Base-by-base conservation (phyloP, 805 yeast genomes). In the Lachancea fermentati region DNA sequence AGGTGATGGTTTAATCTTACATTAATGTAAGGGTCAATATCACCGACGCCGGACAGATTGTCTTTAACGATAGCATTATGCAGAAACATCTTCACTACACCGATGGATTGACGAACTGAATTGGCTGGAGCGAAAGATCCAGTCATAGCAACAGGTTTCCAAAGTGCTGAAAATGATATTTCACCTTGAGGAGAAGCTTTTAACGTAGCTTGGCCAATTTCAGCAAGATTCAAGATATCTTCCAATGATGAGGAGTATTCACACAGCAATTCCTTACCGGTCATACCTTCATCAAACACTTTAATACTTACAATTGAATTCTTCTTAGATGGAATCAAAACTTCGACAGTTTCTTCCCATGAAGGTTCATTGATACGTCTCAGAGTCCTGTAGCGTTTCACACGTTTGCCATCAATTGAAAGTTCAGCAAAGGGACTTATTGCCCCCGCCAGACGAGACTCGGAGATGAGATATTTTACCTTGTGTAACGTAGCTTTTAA, bases 11-110 rank as follows among this genome's bases (percentile, higher is more conserved):
- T 78, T 43, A 76, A 60, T 28, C 75, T 52, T 7, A 83, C 69
- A 44, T 75, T 71, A 30, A 81, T 77, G 51, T 82, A 84, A 4
- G 94, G 93, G 60, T 85, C 89, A 51, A 83, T 78, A 42, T 73
- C 76, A 41, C 93, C 91, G 37, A 82, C 73, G 12, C 79, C 71
- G 49, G 81, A 84, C 50, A 82, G 62, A 50, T 78, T 58, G 49
- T 71, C 66, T 50, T 79, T 62, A 30, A 76, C 73, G 8, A 57
- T 57, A 13, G 80, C 82, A 25, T 68, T 63, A 43, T 78, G 70
- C 36, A 85, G 50, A 51, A 76, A 78, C 29, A 85, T 52, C 64
- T 81, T 75, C 19, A 79, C 57, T 30, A 78, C 78, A 49, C 91
- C 95, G 45, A 85, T 67, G 30, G 91, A 78, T 1, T 46, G 46